Conservation (phyloP, 208 protist genomes). For the Crithidia fasciculata region DNA sequence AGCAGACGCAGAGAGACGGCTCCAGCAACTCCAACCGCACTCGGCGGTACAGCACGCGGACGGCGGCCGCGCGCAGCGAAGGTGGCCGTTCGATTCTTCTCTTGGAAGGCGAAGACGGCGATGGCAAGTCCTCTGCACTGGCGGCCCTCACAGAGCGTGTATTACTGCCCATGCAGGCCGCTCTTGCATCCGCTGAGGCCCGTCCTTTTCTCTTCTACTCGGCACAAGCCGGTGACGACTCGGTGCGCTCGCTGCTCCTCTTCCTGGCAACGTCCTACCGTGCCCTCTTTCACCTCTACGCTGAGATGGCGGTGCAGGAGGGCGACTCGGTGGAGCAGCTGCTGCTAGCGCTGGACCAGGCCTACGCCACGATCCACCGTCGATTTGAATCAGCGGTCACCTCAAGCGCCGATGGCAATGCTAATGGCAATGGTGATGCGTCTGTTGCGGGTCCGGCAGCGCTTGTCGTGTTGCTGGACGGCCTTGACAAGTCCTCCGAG, state of each 20-base stretch:
- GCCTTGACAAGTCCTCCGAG: slow-evolving; percentile 66
- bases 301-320: slow-evolving; percentile 57
- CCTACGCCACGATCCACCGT: slow-evolving; percentile 53
- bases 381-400: slow-evolving; percentile 19
- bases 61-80: neutral
- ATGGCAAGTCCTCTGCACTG: slow-evolving; percentile 75
- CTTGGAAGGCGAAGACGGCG: slow-evolving; percentile 65
- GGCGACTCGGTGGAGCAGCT: slow-evolving; percentile 53
- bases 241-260: slow-evolving; percentile 54
- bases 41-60: too few relatives aligned
- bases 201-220: slow-evolving; percentile 66
- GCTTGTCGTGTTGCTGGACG: slow-evolving; percentile 69
- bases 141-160: slow-evolving; percentile 55
- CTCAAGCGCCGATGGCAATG: neutral
- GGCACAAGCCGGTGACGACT: slow-evolving; percentile 62
- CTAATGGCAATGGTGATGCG: neutral
- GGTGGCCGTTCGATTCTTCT: slow-evolving; percentile 52
- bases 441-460: neutral
- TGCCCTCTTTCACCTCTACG: slow-evolving; percentile 40
- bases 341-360: slow-evolving; percentile 54
- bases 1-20: too few relatives aligned
- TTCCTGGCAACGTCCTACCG: slow-evolving; percentile 59
- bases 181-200: neutral
- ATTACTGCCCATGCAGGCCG: slow-evolving; percentile 22
- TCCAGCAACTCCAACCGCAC: too few relatives aligned